Percentiles rank a stretch among this genome's conserved stretches.
These are phyloP conservation scores for Claviceps sp. DNA, from an alignment of 2,329 filamentous ascomycete species.

Conservation along the genomic window DNA sequence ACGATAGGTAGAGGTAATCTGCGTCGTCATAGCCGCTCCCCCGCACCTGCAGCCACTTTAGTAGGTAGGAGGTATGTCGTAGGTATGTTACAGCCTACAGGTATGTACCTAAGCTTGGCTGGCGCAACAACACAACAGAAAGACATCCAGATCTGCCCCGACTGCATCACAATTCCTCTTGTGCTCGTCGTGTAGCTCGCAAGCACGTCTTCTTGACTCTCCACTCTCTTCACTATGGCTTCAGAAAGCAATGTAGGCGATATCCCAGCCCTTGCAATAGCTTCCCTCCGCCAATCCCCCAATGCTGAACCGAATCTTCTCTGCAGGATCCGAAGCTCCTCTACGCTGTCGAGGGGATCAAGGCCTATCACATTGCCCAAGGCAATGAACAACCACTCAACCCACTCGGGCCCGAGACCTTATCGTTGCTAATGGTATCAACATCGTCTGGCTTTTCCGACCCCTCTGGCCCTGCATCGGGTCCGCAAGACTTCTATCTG, in stretches of 20 bases:
- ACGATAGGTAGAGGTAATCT: too few species aligned
- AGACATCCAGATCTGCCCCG: too few species aligned
- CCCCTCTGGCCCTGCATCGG: slow-evolving; percentile 35
- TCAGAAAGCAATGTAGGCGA: slow-evolving; percentile 19
- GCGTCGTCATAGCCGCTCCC: slow-evolving; percentile 1
- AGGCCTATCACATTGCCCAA: slow-evolving; percentile 81
- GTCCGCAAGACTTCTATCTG: slow-evolving; percentile 89
- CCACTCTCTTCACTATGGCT: slow-evolving; percentile 12
- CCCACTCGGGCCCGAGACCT: slow-evolving; percentile 72
- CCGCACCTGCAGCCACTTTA: background rate
- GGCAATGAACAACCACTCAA: slow-evolving; percentile 76
- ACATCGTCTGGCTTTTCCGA: slow-evolving; percentile 63
- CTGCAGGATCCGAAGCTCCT: slow-evolving; percentile 47
- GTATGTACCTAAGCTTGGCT: too few species aligned
- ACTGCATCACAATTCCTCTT: background rate
- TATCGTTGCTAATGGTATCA: slow-evolving; percentile 91
- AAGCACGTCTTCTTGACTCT: background rate
- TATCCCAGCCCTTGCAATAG: background rate
- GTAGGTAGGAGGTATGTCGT: too few species aligned
- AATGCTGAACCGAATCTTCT: background rate
- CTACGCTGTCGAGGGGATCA: slow-evolving; percentile 70
- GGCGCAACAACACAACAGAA: too few species aligned
- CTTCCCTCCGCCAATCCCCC: background rate
- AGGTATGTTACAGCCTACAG: too few species aligned
- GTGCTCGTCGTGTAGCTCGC: background rate